Evolutionary conservation across 306 rosid species (phyloP), one percentile per base, ranked within the genome.

Genomic region (Alnus glutinosa): DNA sequence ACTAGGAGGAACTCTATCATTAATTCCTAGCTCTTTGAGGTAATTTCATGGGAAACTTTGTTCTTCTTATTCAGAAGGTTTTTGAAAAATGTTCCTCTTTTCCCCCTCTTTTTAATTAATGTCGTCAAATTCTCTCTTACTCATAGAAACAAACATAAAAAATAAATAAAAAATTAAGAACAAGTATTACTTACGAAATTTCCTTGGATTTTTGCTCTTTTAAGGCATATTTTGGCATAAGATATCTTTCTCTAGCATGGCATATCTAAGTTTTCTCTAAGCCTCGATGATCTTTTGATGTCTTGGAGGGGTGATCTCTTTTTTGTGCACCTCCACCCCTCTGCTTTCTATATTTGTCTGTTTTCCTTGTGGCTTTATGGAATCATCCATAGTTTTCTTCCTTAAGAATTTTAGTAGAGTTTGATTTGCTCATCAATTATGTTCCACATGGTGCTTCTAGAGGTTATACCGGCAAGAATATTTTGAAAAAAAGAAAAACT

Each of bases 21-120:
- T n/a, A n/a, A n/a, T n/a, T 23, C 28, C 28, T 23, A 23, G 28
- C 28, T 23, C 28, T 23, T 81, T 77, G 58, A 87, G 86, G 89
- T 86, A 80, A 68, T 77, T 84, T 70, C 52, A 9, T 44, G 11
- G 14, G 11, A 9, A 7, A 49, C 14, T 49, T 49, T 14, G 10
- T 49, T 11, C 46, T 49, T 14, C 3, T 9, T 9, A 9, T 49
- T 49, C 52, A 49, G 3, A 49, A 49, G 52, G 11, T 69, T 42
- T 42, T 28, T 62, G 44, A 4, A 62, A 32, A 62, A 62, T 23
- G 16, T 23, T 59, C 15, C 4, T 5, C 28, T 42, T 5, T 5
- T 1, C 46, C 46, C 46, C 7, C 7, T 23, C 7, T 5, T 39
- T 39, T 39, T 23, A 23, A 39, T 39, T 2, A 5, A 39, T 3